phyloP scores from a whole-genome alignment of 495 filamentous ascomycete genomes.

The Xeromyces bisporus region DNA sequence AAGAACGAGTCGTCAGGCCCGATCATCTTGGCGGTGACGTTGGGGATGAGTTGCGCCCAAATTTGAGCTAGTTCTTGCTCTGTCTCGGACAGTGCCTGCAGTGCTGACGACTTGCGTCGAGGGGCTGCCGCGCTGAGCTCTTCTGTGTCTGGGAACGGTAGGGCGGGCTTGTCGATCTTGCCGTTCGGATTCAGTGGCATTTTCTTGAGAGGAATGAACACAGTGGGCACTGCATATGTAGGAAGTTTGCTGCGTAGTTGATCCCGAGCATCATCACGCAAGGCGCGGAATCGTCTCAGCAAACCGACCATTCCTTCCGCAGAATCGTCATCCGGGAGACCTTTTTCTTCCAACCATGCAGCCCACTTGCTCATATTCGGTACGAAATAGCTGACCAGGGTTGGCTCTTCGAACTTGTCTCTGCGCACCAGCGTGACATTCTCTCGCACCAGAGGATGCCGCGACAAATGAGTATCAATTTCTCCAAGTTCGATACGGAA shows the following conservation, averaged over 20 bases:
- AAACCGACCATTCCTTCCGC: constrained; percentile 40
- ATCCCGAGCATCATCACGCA: constrained; percentile 60
- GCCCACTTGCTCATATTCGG: constrained; percentile 61
- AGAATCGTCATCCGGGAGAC: constrained; percentile 30
- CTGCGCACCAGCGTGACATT: constrained; percentile 75
- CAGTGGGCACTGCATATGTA: constrained; percentile 61
- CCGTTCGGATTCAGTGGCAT: constrained; percentile 90
- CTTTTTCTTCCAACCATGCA: constrained; percentile 42
- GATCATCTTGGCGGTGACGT: constrained; percentile 39
- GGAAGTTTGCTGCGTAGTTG: constrained; percentile 63
- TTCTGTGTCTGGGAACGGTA: constrained; percentile 77
- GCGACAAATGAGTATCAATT: constrained; percentile 71
- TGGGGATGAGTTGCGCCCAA: constrained; percentile 43
- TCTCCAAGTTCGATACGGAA: constrained; percentile 93
- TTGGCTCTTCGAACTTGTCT: constrained; percentile 82
- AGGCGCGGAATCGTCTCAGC: constrained; percentile 43
- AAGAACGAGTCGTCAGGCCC: constrained; percentile 60
- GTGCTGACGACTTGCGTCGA: constrained; percentile 18
- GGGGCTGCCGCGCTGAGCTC: constrained; percentile 31
- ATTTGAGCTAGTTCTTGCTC: constrained; percentile 49
- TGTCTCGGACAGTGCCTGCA: constrained; percentile 38
- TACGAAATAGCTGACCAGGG: constrained; percentile 79
- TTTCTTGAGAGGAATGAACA: constrained; percentile 62
- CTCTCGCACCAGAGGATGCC: constrained; percentile 65
- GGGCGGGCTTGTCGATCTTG: constrained; percentile 77